Percentiles rank a stretch among this genome's conserved stretches.
Evolutionary conservation across 73 alveolate species (phyloP).

Genomic region (Durusdinium trenchii): DNA sequence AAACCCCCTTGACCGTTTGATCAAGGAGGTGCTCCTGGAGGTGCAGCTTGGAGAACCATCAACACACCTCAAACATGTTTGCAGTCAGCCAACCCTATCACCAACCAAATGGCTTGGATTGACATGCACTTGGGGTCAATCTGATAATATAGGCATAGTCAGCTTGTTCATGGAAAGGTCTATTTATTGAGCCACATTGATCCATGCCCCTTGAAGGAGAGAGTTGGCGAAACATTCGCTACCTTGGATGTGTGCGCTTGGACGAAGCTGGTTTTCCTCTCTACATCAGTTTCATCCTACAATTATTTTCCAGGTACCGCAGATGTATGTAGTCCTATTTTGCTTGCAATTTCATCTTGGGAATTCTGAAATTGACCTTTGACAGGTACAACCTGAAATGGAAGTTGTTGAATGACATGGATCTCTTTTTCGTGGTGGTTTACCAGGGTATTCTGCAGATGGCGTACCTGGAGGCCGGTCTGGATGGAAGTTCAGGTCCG

Average conservation of each 20-base stretch:
- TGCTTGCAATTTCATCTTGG: neutral
- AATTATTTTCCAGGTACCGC: neutral
- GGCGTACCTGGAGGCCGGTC: conserved; percentile 70
- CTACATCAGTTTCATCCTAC: neutral
- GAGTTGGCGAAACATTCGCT: conserved; percentile 83
- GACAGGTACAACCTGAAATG: conserved; percentile 87
- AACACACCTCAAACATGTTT: too few species aligned
- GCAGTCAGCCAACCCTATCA: too few species aligned
- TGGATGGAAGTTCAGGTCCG: neutral
- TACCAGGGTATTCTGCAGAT: conserved; percentile 93
- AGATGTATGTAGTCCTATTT: neutral
- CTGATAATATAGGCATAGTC: too few species aligned
- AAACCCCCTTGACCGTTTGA: conserved; percentile 90
- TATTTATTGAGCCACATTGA: too few species aligned
- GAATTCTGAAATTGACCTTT: neutral
- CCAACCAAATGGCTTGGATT: too few species aligned
- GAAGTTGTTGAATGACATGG: conserved; percentile 90
- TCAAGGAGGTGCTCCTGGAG: conserved; percentile 94
- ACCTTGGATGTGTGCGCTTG: conserved; percentile 53
- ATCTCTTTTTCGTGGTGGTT: conserved; percentile 81
- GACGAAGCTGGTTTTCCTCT: too few species aligned
- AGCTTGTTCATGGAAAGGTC: too few species aligned
- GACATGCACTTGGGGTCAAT: too few species aligned
- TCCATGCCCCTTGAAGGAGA: too few species aligned
- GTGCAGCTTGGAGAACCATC: too few species aligned